Base-by-base conservation (phyloP, 73 alveolate genomes). In the Paramecium bursaria region DNA sequence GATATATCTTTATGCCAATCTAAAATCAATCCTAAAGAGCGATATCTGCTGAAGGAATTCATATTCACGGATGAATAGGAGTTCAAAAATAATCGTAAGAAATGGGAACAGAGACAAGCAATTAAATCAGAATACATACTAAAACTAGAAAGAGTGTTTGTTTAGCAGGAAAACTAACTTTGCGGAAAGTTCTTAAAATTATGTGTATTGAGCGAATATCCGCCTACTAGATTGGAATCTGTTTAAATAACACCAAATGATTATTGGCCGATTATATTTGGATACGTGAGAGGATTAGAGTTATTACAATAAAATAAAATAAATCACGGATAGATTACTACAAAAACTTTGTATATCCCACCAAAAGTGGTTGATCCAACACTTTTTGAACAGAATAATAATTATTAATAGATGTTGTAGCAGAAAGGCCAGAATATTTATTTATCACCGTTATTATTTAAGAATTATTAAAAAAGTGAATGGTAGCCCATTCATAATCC, bases 401-500 rank as follows among this genome's bases (percentile, higher is more conserved):
- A 67, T 67, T 67, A 39, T 67, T 27, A 67, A 19, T 21, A 19
- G 25, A 42, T 67, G 10, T 35, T 67, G 11, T 21, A 67, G 44
- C 33, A 67, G 19, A 67, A 67, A 67, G 3, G 33, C 6, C 19
- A 19, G 13, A 47, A 67, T 42, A 3, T 67, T 35, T 67, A 3
- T 15, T 46, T 67, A 33, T 67, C 82, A 15, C 82, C 82, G 1
- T 4, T 15, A 67, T 15, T 25, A 67, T 25, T 57, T 2, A 15
- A 31, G 15, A 57, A 35, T 21, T 25, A 25, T 21, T 39, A 35
- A 42, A 15, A 67, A 67, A 67, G 22, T 4, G 82, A 67, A 17
- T 67, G 26, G 23, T 46, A 79, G 29, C 89, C 89, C 26, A 3
- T 53, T 2, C 85, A 79, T 13, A 79, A 79, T 52, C 85, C 82